A percentile compares a stretch with the other conserved stretches of the same genome.
Conservation (phyloP, 208 protist species). For the Trypanosoma rangeli region DNA sequence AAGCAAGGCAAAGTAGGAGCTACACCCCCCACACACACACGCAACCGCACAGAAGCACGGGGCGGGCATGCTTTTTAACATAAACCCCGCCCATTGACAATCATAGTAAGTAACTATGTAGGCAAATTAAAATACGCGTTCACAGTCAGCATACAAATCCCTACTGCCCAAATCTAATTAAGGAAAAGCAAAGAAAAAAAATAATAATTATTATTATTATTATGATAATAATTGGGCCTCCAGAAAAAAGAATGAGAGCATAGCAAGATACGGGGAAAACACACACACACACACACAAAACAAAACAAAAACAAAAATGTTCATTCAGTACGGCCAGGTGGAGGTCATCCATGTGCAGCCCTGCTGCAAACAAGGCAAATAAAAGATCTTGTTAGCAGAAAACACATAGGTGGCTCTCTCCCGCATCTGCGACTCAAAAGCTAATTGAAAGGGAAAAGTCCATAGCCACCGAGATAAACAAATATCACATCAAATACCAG, state of each 20-base stretch:
- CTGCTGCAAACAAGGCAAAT: neutral
- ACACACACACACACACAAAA: slow-evolving; percentile 2
- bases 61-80: no score
- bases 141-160: neutral
- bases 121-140: neutral
- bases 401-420: no score
- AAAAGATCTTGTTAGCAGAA: neutral
- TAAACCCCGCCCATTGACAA: no score
- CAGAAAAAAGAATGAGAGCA: no score
- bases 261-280: neutral
- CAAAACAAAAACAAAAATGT: neutral
- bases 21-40: neutral
- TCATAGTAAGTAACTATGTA: no score
- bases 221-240: slow-evolving; percentile 16
- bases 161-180: neutral
- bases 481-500: neutral
- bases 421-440: no score
- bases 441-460: no score
- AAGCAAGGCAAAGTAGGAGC: neutral
- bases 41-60: no score
- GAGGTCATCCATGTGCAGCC: no score
- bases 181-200: neutral
- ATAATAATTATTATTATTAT: slow-evolving; percentile 13
- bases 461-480: neutral
- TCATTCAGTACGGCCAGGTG: no score